Evolutionary conservation across 129 eudicot genomes (phyloP).

Genomic region (Chrysanthemum makinoi): DNA sequence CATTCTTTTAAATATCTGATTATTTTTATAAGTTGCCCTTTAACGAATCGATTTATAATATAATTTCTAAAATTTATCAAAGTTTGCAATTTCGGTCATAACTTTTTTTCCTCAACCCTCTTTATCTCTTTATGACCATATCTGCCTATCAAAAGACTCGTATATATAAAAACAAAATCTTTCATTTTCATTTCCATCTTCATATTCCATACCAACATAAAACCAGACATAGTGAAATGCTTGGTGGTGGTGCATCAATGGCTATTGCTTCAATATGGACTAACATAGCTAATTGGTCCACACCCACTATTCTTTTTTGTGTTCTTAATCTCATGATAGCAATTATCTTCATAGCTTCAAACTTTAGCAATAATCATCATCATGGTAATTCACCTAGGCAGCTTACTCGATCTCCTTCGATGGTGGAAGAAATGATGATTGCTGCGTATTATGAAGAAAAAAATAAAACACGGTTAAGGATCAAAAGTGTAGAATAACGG

Average conservation of each 20-base stretch:
- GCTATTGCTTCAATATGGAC: conserved; percentile 27
- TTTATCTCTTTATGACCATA: not conserved
- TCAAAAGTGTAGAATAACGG: too few species aligned
- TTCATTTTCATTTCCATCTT: not conserved
- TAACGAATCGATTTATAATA: too few species aligned
- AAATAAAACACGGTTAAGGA: too few species aligned
- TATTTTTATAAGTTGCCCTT: too few species aligned
- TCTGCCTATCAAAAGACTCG: not conserved
- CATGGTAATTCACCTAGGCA: conserved; percentile 12
- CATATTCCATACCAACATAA: not conserved
- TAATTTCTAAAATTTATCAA: too few species aligned
- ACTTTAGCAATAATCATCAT: conserved; percentile 23
- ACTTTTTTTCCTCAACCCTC: not conserved
- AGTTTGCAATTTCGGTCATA: too few species aligned
- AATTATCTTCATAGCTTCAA: conserved; percentile 48
- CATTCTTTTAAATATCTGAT: too few species aligned
- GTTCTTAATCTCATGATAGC: conserved; percentile 55
- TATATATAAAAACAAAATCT: conserved; percentile 10
- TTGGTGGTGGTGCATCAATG: not conserved
- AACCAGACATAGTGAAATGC: not conserved
- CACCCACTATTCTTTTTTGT: conserved; percentile 61
- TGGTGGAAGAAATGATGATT: conserved; percentile 12
- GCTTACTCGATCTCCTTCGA: conserved; percentile 38
- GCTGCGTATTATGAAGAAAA: too few species aligned
- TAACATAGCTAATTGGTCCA: conserved; percentile 41